These are phyloP conservation scores for Aspergillus fijiensis DNA, from an alignment of 2,329 filamentous ascomycete genomes.

Conservation along the genomic window DNA sequence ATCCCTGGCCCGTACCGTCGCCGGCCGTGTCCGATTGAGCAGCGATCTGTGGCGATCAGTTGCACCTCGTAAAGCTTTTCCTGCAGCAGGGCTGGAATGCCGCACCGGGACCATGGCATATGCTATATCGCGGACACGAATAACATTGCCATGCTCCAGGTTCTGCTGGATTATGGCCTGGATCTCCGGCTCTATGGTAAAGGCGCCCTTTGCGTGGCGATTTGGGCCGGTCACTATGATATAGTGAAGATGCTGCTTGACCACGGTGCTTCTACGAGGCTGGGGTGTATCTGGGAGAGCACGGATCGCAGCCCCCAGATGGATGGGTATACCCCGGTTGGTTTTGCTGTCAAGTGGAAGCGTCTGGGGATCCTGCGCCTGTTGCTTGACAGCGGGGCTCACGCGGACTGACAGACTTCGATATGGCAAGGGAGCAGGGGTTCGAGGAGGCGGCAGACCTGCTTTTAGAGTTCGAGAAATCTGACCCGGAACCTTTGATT, in stretches of 20 bases:
- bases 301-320: background rate
- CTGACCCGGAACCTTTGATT: no score
- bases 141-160: background rate
- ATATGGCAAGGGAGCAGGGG: background rate
- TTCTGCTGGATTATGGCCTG: background rate
- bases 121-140: no score
- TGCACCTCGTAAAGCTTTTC: no score
- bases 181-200: background rate
- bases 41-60: no score
- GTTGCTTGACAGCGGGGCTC: conserved; percentile 4
- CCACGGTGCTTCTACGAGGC: conserved; percentile 1
- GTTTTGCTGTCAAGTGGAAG: background rate
- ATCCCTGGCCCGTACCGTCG: no score
- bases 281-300: background rate
- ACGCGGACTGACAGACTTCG: background rate
- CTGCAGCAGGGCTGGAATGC: no score
- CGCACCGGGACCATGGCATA: no score
- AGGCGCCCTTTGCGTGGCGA: conserved; percentile 1
- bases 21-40: no score
- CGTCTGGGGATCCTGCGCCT: conserved; percentile 6
- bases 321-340: background rate
- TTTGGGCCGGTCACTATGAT: conserved; percentile 2
- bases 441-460: background rate
- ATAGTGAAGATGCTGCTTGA: conserved; percentile 9
- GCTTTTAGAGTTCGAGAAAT: no score